A percentile compares a stretch with the other conserved stretches of the same genome.
phyloP scores from a whole-genome alignment of 1,284 basidiomycete species.

The Neonothopanus nambi region DNA sequence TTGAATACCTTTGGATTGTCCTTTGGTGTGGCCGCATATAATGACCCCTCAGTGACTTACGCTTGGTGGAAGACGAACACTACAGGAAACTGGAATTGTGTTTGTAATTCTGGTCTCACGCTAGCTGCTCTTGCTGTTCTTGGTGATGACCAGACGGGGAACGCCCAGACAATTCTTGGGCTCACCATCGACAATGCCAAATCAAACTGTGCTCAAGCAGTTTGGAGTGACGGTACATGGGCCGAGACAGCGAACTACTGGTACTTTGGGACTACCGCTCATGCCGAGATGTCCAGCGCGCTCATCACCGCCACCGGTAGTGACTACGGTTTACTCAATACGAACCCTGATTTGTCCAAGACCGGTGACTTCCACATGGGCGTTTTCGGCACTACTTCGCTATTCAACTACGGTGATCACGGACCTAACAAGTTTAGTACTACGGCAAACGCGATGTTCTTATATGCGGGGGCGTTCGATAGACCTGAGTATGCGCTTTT shows the following conservation, averaged over 20 bases:
- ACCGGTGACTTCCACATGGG: constrained; percentile 93
- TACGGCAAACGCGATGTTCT: constrained; percentile 74
- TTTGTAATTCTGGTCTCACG: constrained; percentile 90
- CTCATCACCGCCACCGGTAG: constrained; percentile 87
- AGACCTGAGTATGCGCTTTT: constrained; percentile 78
- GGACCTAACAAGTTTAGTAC: constrained; percentile 94
- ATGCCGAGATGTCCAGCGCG: constrained; percentile 49
- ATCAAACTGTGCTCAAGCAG: constrained; percentile 71
- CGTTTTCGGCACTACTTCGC: constrained; percentile 78
- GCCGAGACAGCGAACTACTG: constrained; percentile 94
- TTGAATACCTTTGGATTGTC: constrained; percentile 81
- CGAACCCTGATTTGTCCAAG: constrained; percentile 70
- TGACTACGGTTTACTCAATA: constrained; percentile 71
- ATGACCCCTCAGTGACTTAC: constrained; percentile 36
- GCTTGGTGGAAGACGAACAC: constrained; percentile 65
- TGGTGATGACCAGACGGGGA: constrained; percentile 78
- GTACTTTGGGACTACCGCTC: constrained; percentile 56
- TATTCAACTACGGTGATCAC: constrained; percentile 92
- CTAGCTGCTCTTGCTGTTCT: constrained; percentile 89
- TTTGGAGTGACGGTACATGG: constrained; percentile 90
- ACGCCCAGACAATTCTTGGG: constrained; percentile 66
- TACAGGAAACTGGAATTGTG: constrained; percentile 95
- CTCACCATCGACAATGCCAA: constrained; percentile 76
- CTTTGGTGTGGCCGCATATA: constrained; percentile 57
- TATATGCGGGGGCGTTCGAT: constrained; percentile 72